Base-by-base conservation (phyloP, 345 rosid genomes). In the Litchi chinensis region DNA sequence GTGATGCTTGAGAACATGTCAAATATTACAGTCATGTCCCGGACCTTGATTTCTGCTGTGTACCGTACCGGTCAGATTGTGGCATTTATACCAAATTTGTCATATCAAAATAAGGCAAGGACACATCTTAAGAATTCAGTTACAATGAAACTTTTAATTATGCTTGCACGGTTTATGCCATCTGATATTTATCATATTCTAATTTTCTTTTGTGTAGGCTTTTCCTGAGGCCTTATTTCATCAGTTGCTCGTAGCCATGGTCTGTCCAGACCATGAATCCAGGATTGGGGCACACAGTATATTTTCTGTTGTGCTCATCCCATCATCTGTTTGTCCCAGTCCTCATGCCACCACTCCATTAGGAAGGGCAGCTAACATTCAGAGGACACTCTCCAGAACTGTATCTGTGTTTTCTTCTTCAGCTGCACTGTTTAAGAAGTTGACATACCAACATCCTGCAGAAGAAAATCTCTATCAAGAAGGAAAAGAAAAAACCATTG, bases 1-100 rank as follows among this genome's bases (percentile, higher is more conserved):
- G 89, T 88, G 62, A 90, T 91, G 93, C 77, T 92, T 75, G 97
- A 92, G 90, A 92, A 90, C 82, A 86, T 91, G 84, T 86, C 97
- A 82, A 87, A 77, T 70, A 89, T 89, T 78, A 77, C 90, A 68
- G 89, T 89, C 68, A 89, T 92, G 92, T 85, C 91, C 60, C 88
- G 92, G 82, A 92, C 90, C 16, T 68, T 89, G 79, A 86, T 89
- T 40, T 84, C 93, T 0, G 88, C 91, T 56, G 88, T 92, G 76
- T 92, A 86, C 24, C 88, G 91, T 8, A 87, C 97, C 9, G 97
- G 92, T 75, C 94, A 91, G 44, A 91, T 92, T 40, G 89, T 87
- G 71, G 90, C 94, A 78, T 90, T 90, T 24, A 76, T 89, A 70
- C 92, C 93, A 73, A 89, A 90, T 78, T 76, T 88, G 66, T 85